Evolutionary conservation across 805 yeast species (phyloP), one percentile per base, ranked within the genome.

Genomic region (Cyberlindnera lachancei): DNA sequence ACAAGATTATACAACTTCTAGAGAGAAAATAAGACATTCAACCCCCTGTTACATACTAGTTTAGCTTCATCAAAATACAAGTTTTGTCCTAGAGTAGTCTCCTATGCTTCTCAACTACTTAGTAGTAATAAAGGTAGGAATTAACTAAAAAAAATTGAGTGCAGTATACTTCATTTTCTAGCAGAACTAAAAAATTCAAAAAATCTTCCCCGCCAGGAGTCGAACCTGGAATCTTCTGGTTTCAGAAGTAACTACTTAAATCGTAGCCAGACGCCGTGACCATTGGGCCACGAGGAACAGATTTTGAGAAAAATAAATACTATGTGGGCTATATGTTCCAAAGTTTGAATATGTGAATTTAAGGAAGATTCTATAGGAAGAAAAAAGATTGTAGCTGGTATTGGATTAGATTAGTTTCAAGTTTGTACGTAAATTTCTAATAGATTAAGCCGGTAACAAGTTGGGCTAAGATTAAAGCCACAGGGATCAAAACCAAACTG

Each of bases 231-330:
- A 49, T 50, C 55, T 50, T 50, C 55, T 50, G 55, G 55, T 50
- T 46, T 34, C 59, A 43, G 69, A 66, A 38, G 55, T 51, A 42
- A 53, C 67, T 57, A 61, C 64, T 44, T 43, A 51, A 55, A 62
- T 66, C 77, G 77, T 71, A 72, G 77, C 76, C 78, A 70, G 75
- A 72, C 77, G 77, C 77, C 78, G 72, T 71, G 75, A 72, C 78
- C 78, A 72, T 72, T 72, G 75, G 78, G 78, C 77, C 78, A 72
- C 74, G 77, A 72, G 77, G 78, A 72, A 72, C 67, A 62, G 64
- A 51, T 47, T 31, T 42, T 19, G 15, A n/a, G 10, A 11, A 29
- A 15, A 11, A 17, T 24, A 17, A 13, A 13, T 17, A 7, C 18
- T n/a, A 17, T 9, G 6, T 15, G 10, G 27, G 22, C n/a, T n/a